Evolutionary conservation across 1,139 yeast species (phyloP), one percentile per base, ranked within the genome.

Genomic region (Pichia sp.): DNA sequence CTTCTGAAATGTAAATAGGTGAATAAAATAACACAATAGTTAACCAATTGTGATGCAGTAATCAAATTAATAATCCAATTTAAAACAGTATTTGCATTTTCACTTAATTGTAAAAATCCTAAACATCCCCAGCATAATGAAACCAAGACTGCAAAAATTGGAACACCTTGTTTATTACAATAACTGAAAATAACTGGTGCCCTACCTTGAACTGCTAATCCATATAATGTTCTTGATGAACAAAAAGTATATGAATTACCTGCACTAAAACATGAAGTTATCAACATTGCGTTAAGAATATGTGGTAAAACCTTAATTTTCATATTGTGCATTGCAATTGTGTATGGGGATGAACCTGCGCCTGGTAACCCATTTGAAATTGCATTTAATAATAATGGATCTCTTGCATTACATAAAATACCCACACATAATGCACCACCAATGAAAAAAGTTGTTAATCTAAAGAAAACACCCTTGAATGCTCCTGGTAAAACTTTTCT

Each of bases 11-110:
- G 80, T 53, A 72, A 53, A 55, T 83, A 87, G 3, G 84, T 81
- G 38, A 80, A 62, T 50, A 79, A 69, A 73, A 87, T 79, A 55
- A 79, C 72, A 40, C 77, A 75, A 59, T 82, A 85, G 63, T 84
- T 85, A 59, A 86, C 77, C 56, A 86, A 69, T 65, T 85, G 92
- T 3, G 90, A 82, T 1, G 90, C 86, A 1, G 95, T 86, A 57
- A 85, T 83, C 56, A 87, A 69, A 58, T 79, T 82, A 47, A 85
- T 82, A 64, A 87, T 74, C 83, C 90, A 86, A 59, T 76, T 75
- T 57, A 87, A 73, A 16, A 85, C 95, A 18, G 74, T 77, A 18
- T 79, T 76, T 38, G 90, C 80, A 39, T 76, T 72, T 40, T 72
- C 67, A 40, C 80, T 77, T 53, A 85, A 62, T 61, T 83, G 89